phyloP scores from a whole-genome alignment of 768 basidiomycete species.

The Rhodotorula sphaerocarpa region DNA sequence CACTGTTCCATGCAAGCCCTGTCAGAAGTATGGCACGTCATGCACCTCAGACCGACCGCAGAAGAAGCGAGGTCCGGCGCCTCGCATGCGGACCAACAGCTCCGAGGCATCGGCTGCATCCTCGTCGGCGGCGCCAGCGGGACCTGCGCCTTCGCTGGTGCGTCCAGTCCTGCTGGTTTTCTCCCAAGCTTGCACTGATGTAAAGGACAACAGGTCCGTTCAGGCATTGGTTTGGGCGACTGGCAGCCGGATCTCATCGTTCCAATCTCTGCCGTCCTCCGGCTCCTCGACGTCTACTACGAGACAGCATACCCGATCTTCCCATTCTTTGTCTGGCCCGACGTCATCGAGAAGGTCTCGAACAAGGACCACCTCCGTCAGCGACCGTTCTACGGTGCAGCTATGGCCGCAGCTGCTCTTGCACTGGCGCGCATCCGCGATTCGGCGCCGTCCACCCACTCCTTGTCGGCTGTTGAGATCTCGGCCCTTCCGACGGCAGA shows the following conservation, averaged over 20 bases:
- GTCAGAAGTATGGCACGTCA: background rate
- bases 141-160: no score
- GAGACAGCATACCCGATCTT: constrained; percentile 6
- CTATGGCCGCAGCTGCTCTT: constrained; percentile 1
- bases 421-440: constrained; percentile 2
- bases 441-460: background rate
- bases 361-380: background rate
- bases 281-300: background rate
- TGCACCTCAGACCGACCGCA: background rate
- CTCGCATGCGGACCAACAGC: no score
- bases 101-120: no score
- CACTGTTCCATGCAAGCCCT: background rate
- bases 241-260: background rate
- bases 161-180: background rate
- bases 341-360: constrained; percentile 1
- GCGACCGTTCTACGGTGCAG: background rate
- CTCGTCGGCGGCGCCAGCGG: no score
- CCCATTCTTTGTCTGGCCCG: constrained; percentile 7
- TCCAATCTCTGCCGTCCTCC: background rate
- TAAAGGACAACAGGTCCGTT: background rate
- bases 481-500: background rate
- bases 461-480: background rate
- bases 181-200: no score
- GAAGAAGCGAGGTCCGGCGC: constrained; percentile 2
- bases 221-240: background rate